phyloP scores from a whole-genome alignment of 2,329 filamentous ascomycete genomes.

The Fusarium torreyae region DNA sequence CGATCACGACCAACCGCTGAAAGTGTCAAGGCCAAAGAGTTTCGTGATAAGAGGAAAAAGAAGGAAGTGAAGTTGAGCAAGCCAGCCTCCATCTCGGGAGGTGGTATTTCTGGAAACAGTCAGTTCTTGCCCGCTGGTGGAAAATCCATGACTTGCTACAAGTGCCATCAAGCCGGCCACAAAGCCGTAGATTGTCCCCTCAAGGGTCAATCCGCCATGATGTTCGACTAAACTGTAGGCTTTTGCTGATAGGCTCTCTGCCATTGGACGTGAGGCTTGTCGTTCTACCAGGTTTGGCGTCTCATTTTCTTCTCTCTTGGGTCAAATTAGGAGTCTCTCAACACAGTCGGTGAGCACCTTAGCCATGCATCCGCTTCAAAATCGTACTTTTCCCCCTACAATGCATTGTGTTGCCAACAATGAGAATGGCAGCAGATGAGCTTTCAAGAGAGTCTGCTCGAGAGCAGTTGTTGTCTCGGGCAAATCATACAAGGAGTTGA shows the following conservation, averaged over 20 bases:
- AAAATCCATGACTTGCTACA: slow-evolving; percentile 66
- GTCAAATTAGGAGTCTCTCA: neutral
- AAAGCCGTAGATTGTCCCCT: slow-evolving; percentile 70
- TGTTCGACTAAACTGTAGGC: slow-evolving; percentile 3
- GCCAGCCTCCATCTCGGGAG: slow-evolving; percentile 67
- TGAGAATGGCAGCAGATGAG: no score
- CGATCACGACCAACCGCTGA: slow-evolving; percentile 49
- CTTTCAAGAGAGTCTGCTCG: neutral
- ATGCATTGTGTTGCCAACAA: neutral
- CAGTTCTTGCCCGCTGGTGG: slow-evolving; percentile 42
- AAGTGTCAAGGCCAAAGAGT: slow-evolving; percentile 59
- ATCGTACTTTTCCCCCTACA: neutral
- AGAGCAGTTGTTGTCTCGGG: neutral
- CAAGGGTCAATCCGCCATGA: slow-evolving; percentile 13
- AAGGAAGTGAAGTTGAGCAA: slow-evolving; percentile 78
- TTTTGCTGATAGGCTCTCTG: neutral
- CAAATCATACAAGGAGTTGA: neutral
- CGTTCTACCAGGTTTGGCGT: slow-evolving; percentile 6
- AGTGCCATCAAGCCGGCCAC: slow-evolving; percentile 75
- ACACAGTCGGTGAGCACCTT: neutral
- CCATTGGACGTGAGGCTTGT: neutral
- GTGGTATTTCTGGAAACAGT: slow-evolving; percentile 63
- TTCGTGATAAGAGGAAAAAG: slow-evolving; percentile 73
- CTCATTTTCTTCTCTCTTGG: neutral
- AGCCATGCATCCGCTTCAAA: neutral